These are phyloP conservation scores for Alternaria consortialis DNA, from an alignment of 2,329 filamentous ascomycete species.

Conservation along the genomic window DNA sequence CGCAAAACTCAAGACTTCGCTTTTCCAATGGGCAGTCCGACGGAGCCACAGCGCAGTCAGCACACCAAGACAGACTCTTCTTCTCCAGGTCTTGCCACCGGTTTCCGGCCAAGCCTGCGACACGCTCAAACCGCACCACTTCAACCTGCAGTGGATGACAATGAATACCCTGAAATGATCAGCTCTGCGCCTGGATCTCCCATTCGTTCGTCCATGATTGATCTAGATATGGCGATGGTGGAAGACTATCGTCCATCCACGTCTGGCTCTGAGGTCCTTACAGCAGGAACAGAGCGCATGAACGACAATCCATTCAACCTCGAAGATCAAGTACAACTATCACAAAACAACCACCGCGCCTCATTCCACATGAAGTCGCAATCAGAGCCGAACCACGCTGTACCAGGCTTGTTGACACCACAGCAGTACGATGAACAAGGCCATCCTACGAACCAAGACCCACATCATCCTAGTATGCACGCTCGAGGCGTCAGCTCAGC, in stretches of 20 bases:
- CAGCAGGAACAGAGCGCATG: slow-evolving; percentile 50
- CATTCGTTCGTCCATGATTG: slow-evolving; percentile 57
- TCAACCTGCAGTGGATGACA: slow-evolving; percentile 37
- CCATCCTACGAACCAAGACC: slow-evolving; percentile 41
- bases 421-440: slow-evolving; percentile 49
- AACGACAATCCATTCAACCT: slow-evolving; percentile 61
- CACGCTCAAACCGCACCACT: slow-evolving; percentile 55
- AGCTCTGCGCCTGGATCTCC: slow-evolving; percentile 47
- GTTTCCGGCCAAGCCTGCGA: slow-evolving; percentile 52
- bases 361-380: slow-evolving; percentile 53
- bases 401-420: slow-evolving; percentile 49
- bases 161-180: slow-evolving; percentile 49
- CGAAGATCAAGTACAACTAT: slow-evolving; percentile 55
- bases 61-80: slow-evolving; percentile 29
- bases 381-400: slow-evolving; percentile 51
- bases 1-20: slow-evolving; percentile 48
- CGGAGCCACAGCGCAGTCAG: slow-evolving; percentile 23
- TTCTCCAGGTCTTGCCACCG: slow-evolving; percentile 43
- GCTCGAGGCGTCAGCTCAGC: slow-evolving; percentile 48
- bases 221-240: slow-evolving; percentile 51
- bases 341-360: slow-evolving; percentile 49
- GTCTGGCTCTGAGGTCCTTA: slow-evolving; percentile 51
- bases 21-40: slow-evolving; percentile 43
- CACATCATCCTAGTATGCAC: slow-evolving; percentile 42
- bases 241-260: slow-evolving; percentile 56